Percentiles rank a stretch among this genome's conserved stretches.
Conservation (phyloP, 2,329 filamentous ascomycete species). For the Xylaria sp. region DNA sequence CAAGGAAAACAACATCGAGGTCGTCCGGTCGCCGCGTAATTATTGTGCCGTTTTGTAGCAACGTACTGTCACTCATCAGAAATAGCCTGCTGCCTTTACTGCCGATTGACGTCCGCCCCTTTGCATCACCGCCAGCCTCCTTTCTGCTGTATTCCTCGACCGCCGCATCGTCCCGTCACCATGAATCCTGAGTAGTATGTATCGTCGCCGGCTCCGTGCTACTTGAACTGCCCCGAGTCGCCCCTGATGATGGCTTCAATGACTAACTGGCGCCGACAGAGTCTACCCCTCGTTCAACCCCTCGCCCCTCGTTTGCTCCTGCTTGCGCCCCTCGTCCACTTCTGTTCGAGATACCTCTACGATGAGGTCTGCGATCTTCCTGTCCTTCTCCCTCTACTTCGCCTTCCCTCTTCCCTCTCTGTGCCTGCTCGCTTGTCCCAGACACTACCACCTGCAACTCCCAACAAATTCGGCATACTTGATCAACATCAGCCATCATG, state of each 20-base stretch:
- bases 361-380: conserved; percentile 7
- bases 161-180: conserved; percentile 57
- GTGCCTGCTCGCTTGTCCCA: conserved; percentile 11
- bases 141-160: conserved; percentile 38
- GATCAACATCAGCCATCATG: conserved; percentile 30
- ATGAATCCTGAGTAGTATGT: conserved; percentile 96
- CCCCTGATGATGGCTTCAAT: conserved; percentile 28
- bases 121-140: conserved; percentile 24
- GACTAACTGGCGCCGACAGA: conserved; percentile 39
- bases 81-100: conserved; percentile 25
- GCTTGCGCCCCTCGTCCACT: conserved; percentile 17
- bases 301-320: conserved; percentile 29
- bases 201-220: conserved; percentile 43
- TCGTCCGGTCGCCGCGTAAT: conserved; percentile 32
- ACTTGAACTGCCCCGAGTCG: conserved; percentile 4
- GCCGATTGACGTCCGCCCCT: conserved; percentile 24
- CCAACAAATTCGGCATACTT: conserved; percentile 25
- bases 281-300: conserved; percentile 39
- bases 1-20: conserved; percentile 34
- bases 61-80: conserved; percentile 31
- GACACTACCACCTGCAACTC: not conserved
- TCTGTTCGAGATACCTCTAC: conserved; percentile 16
- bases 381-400: conserved; percentile 19
- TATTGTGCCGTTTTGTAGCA: conserved; percentile 26
- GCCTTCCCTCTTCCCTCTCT: conserved; percentile 19